Conservation (phyloP, 495 filamentous ascomycete genomes). For the Cercophora sp. region DNA sequence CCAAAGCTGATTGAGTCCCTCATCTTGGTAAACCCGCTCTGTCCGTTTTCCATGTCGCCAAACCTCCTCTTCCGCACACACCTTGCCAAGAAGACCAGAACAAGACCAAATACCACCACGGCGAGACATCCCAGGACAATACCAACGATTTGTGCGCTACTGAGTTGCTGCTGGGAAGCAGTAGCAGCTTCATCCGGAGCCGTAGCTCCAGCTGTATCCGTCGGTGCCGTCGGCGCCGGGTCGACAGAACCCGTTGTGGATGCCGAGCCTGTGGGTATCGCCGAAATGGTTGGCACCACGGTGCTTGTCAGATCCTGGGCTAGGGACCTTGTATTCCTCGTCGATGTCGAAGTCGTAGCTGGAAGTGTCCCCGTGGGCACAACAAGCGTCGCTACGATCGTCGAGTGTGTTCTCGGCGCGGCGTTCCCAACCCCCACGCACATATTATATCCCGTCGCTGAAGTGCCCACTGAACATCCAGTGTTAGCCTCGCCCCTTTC, state of each 20-base stretch:
- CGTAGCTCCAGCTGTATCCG: constrained; percentile 10
- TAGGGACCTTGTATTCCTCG: constrained; percentile 10
- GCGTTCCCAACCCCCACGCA: constrained; percentile 52
- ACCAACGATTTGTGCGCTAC: constrained; percentile 40
- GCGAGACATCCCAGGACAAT: constrained; percentile 44
- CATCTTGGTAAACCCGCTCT: constrained; percentile 37
- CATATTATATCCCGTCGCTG: constrained; percentile 50
- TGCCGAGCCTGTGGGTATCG: too few relatives aligned
- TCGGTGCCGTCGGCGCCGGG: constrained; percentile 15
- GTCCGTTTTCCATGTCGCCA: constrained; percentile 36
- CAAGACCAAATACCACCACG: constrained; percentile 34
- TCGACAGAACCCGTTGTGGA: neutral
- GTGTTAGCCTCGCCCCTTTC: constrained; percentile 18
- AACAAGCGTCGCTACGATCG: constrained; percentile 57
- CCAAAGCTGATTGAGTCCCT: constrained; percentile 29
- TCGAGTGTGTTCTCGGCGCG: constrained; percentile 54
- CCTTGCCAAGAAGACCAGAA: constrained; percentile 38
- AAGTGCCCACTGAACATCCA: constrained; percentile 27
- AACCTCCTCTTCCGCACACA: constrained; percentile 35
- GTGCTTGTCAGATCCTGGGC: constrained; percentile 5
- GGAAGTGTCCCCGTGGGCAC: constrained; percentile 26
- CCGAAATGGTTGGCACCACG: neutral
- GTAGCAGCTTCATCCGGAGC: constrained; percentile 8
- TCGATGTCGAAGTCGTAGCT: constrained; percentile 17
- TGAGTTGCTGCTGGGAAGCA: constrained; percentile 21